These are phyloP conservation scores for Backusella westeae DNA, from an alignment of 192 early-diverging fungal species.

Conservation along the genomic window DNA sequence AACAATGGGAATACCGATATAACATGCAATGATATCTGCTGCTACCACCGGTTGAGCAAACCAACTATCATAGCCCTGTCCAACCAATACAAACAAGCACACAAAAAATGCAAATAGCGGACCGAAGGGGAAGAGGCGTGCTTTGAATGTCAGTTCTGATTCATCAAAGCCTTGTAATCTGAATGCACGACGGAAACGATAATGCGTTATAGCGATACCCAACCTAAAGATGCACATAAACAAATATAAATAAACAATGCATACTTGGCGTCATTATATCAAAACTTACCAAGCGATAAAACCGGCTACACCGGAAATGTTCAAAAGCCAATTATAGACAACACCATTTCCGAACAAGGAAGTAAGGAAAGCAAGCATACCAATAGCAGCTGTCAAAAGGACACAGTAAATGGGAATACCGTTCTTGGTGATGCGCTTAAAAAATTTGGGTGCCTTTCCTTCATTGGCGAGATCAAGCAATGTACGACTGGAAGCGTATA, in stretches of 20 bases:
- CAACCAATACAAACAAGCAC: slow-evolving; percentile 56
- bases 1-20: slow-evolving; percentile 66
- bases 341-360: slow-evolving; percentile 49
- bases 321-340: slow-evolving; percentile 68
- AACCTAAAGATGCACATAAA: slow-evolving; percentile 21
- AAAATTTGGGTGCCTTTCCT: slow-evolving; percentile 60
- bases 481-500: slow-evolving; percentile 69
- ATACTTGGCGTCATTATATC: neutral
- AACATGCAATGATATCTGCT: slow-evolving; percentile 56
- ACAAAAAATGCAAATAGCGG: slow-evolving; percentile 64
- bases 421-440: slow-evolving; percentile 41
- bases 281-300: slow-evolving; percentile 71
- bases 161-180: slow-evolving; percentile 64
- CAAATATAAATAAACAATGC: neutral
- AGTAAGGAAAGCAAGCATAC: slow-evolving; percentile 56
- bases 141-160: slow-evolving; percentile 65
- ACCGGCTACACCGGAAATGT: slow-evolving; percentile 73
- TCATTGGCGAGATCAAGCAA: slow-evolving; percentile 60
- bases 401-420: slow-evolving; percentile 67
- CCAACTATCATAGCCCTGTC: slow-evolving; percentile 61
- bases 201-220: slow-evolving; percentile 80
- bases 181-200: slow-evolving; percentile 82
- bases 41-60: slow-evolving; percentile 44
- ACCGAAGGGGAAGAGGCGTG: slow-evolving; percentile 71
- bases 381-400: slow-evolving; percentile 50